Conservation (phyloP, 768 basidiomycete species). For the Pleurotus tuoliensis region DNA sequence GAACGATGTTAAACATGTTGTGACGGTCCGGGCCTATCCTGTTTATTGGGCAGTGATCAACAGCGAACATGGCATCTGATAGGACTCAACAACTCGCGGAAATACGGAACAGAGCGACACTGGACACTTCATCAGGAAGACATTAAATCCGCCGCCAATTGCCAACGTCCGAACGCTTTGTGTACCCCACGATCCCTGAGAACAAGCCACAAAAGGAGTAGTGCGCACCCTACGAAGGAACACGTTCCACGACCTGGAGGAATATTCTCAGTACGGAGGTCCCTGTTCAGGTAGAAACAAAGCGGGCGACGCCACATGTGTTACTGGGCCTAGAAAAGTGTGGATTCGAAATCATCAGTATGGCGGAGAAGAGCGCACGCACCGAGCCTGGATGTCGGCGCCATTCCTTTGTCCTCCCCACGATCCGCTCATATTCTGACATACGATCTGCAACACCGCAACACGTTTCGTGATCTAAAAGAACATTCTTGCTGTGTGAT, state of each 20-base stretch:
- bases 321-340: background rate
- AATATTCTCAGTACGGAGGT: background rate
- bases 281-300: background rate
- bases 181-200: background rate
- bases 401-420: too few species aligned
- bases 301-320: slow-evolving; percentile 5
- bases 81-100: too few species aligned
- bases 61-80: too few species aligned
- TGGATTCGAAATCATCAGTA: background rate
- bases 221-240: background rate
- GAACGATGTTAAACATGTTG: too few species aligned
- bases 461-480: background rate
- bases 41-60: too few species aligned
- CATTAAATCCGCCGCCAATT: background rate
- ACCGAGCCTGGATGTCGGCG: background rate
- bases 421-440: too few species aligned
- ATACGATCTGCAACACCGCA: too few species aligned
- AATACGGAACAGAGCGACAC: background rate
- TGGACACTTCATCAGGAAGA: background rate
- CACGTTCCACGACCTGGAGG: background rate
- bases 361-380: background rate
- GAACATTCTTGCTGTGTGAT: background rate
- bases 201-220: background rate
- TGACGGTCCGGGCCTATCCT: too few species aligned
- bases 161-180: background rate